Percentiles rank a stretch among this genome's conserved stretches.
Conservation (phyloP, 768 basidiomycete species). For the Boletus huronensis region DNA sequence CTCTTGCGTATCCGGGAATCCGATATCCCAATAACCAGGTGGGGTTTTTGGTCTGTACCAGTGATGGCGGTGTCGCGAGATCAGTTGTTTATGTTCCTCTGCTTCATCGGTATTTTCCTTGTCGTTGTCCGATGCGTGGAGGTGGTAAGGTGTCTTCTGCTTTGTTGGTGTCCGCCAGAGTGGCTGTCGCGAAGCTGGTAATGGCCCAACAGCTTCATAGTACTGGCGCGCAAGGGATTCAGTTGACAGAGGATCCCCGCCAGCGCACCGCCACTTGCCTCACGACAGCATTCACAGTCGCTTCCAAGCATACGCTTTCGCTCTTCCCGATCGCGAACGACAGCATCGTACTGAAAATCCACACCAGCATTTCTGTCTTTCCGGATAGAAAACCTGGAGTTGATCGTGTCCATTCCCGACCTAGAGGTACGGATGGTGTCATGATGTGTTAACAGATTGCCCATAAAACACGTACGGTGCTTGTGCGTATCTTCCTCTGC, state of each 20-base stretch:
- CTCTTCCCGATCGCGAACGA: slow-evolving; percentile 63
- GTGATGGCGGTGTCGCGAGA: slow-evolving; percentile 69
- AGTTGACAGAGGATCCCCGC: neutral
- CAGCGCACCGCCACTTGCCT: slow-evolving; percentile 42
- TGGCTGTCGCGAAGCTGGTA: slow-evolving; percentile 67
- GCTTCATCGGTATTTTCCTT: slow-evolving; percentile 35
- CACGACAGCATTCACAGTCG: slow-evolving; percentile 81
- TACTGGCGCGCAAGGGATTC: slow-evolving; percentile 46
- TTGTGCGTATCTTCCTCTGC: slow-evolving; percentile 57
- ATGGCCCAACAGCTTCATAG: slow-evolving; percentile 70
- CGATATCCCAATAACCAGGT: slow-evolving; percentile 87
- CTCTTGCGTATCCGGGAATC: slow-evolving; percentile 85
- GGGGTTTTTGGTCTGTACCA: slow-evolving; percentile 75
- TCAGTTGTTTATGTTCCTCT: slow-evolving; percentile 59
- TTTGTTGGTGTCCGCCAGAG: slow-evolving; percentile 68
- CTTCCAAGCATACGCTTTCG: slow-evolving; percentile 65
- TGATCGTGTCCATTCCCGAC: slow-evolving; percentile 46
- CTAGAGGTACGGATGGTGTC: slow-evolving; percentile 13
- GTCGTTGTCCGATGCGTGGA: slow-evolving; percentile 4
- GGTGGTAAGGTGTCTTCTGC: slow-evolving; percentile 14
- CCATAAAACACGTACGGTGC: slow-evolving; percentile 28
- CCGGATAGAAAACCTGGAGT: slow-evolving; percentile 64
- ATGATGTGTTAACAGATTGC: neutral
- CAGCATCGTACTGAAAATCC: slow-evolving; percentile 69
- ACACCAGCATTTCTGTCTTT: slow-evolving; percentile 62